Conservation (phyloP, 768 basidiomycete genomes). For the Pisolithus sp. region DNA sequence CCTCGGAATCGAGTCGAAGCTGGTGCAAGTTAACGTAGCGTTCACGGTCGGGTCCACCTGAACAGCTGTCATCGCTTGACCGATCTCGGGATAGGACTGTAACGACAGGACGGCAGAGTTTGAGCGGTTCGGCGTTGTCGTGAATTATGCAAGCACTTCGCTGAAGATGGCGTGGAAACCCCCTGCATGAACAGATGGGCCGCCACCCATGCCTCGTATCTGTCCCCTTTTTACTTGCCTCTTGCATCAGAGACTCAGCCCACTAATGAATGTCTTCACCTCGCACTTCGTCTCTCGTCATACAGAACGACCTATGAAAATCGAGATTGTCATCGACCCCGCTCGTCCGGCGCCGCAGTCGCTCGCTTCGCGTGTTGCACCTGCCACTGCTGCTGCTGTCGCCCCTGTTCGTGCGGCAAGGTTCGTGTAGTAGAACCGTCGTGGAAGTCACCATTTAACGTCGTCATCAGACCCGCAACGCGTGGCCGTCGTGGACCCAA, state of each 20-base stretch:
- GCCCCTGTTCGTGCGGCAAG: conserved; percentile 28
- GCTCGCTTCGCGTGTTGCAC: conserved; percentile 81
- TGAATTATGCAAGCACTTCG: conserved; percentile 11
- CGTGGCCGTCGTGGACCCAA: conserved; percentile 45
- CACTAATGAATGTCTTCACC: conserved; percentile 27
- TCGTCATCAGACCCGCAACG: conserved; percentile 23
- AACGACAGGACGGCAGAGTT: conserved; percentile 18
- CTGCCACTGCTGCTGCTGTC: conserved; percentile 45
- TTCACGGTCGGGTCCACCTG: conserved; percentile 21
- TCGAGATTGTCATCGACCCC: conserved; percentile 93
- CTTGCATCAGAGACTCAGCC: conserved; percentile 29
- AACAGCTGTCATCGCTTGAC: conserved; percentile 26
- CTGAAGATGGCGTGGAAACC: conserved; percentile 20
- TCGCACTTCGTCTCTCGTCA: conserved; percentile 27
- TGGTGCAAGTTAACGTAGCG: conserved; percentile 23
- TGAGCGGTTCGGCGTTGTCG: conserved; percentile 14
- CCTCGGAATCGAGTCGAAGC: conserved; percentile 26
- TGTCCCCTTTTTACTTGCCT: conserved; percentile 39
- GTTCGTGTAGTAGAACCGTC: conserved; percentile 21
- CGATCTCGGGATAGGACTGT: conserved; percentile 27
- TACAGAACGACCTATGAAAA: conserved; percentile 96
- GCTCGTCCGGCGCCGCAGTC: conserved; percentile 56
- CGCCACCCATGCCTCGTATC: conserved; percentile 30
- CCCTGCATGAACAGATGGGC: conserved; percentile 18
- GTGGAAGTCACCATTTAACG: conserved; percentile 1